Percentiles rank a stretch among this genome's conserved stretches.
phyloP scores from a whole-genome alignment of 305 asterid species.

The Nicotiana rustica region DNA sequence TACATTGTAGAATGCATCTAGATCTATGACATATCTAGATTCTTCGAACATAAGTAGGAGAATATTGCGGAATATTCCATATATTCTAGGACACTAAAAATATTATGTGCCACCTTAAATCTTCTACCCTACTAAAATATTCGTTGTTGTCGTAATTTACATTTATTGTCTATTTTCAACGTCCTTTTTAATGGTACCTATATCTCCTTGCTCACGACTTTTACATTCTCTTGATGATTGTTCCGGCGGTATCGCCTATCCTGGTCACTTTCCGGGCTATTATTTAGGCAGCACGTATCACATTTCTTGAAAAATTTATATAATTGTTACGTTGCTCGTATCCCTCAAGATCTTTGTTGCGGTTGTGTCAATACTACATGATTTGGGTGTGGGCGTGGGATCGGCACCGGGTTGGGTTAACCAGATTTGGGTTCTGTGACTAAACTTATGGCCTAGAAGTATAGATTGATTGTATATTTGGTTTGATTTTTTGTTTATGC shows the following conservation, averaged over 20 bases:
- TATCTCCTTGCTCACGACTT: not conserved
- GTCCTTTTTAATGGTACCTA: slow-evolving; percentile 6
- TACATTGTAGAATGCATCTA: slow-evolving; percentile 13
- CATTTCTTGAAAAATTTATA: not conserved
- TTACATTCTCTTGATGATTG: not conserved
- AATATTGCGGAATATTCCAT: not conserved
- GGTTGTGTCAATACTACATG: too few species aligned
- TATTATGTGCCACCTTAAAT: not conserved
- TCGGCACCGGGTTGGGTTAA: too few species aligned
- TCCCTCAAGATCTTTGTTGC: too few species aligned
- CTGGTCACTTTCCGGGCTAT: not conserved
- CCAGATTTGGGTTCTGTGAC: too few species aligned
- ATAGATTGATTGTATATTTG: too few species aligned
- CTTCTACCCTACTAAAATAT: not conserved
- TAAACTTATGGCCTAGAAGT: too few species aligned
- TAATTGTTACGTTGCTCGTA: not conserved
- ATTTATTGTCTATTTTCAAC: too few species aligned
- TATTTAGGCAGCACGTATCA: not conserved
- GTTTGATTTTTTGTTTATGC: too few species aligned
- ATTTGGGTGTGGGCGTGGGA: too few species aligned
- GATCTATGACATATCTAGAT: not conserved
- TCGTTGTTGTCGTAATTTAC: not conserved
- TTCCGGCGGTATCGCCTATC: not conserved
- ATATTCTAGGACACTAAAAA: not conserved
- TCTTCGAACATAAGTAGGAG: slow-evolving; percentile 20